A percentile compares a stretch with the other conserved stretches of the same genome.
These are phyloP conservation scores for Remersonia thermophila DNA, from an alignment of 2,329 filamentous ascomycete species.

Conservation along the genomic window DNA sequence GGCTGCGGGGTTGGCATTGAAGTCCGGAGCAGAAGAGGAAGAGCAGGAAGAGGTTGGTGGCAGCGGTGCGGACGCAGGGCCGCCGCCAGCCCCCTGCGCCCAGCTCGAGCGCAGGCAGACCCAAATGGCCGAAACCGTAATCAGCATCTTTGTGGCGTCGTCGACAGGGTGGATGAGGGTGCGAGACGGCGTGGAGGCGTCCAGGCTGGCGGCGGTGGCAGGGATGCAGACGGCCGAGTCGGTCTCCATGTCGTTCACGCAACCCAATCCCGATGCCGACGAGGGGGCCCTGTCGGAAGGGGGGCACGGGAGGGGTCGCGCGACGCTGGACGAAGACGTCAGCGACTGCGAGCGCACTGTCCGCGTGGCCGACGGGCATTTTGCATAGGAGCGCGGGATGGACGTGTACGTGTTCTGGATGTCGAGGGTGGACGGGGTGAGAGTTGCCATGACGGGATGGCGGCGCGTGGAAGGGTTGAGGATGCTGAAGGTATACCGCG, in stretches of 20 bases:
- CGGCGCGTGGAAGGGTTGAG: conserved; percentile 56
- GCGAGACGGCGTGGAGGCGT: conserved; percentile 16
- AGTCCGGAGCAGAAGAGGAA: not conserved
- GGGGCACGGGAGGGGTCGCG: conserved; percentile 1
- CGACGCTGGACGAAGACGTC: not conserved
- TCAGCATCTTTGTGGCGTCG: conserved; percentile 34
- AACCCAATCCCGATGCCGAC: too few relatives aligned
- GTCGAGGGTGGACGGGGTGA: conserved; percentile 52
- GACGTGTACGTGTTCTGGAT: conserved; percentile 57
- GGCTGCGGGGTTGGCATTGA: not conserved
- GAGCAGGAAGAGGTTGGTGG: too few relatives aligned
- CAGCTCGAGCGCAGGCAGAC: conserved; percentile 35
- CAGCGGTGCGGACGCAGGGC: not conserved
- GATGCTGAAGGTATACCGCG: conserved; percentile 59
- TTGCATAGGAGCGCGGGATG: conserved; percentile 37
- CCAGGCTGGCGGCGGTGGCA: conserved; percentile 4
- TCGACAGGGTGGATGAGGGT: conserved; percentile 29
- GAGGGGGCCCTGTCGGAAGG: conserved; percentile 4
- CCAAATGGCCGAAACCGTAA: conserved; percentile 40
- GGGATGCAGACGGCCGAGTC: conserved; percentile 14
- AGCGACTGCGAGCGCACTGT: conserved; percentile 7
- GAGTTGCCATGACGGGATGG: conserved; percentile 61
- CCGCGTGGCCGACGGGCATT: conserved; percentile 31
- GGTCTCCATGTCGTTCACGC: conserved; percentile 13
- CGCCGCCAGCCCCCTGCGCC: conserved; percentile 10